Evolutionary conservation across 2,329 filamentous ascomycete genomes (phyloP).

Genomic region (Colletotrichum camelliae): DNA sequence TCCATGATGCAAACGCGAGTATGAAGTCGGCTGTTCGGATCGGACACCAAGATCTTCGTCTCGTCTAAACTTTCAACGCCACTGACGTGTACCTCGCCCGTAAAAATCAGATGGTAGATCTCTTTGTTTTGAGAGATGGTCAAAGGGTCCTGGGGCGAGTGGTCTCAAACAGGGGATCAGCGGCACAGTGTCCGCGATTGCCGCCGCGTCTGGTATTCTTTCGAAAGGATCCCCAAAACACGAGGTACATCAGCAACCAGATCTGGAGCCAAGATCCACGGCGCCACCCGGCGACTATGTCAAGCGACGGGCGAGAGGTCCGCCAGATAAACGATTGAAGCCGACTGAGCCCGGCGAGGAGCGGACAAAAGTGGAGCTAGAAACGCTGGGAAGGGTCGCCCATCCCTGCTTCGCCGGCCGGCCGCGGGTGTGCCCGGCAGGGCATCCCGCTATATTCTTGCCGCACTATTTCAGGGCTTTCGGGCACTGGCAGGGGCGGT

Average conservation of each 20-base stretch:
- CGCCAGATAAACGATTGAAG: background rate
- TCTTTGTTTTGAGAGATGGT: background rate
- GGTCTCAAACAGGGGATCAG: background rate
- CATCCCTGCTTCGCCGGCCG: background rate
- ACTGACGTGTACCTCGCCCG: background rate
- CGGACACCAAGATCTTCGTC: background rate
- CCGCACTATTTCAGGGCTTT: background rate
- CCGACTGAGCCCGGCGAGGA: background rate
- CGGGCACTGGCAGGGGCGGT: background rate
- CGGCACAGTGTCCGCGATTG: background rate
- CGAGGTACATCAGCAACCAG: background rate
- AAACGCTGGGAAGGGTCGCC: conserved; percentile 2
- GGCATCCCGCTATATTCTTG: background rate
- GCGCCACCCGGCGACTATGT: background rate
- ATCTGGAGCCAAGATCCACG: background rate
- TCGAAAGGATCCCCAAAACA: background rate
- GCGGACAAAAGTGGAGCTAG: background rate
- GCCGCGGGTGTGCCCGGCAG: background rate
- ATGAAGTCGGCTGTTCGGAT: background rate
- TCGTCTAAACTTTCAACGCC: background rate
- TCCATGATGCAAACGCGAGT: background rate
- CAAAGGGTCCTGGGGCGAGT: background rate
- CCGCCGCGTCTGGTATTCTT: background rate
- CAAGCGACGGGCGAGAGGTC: background rate
- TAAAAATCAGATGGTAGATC: background rate